phyloP scores from a whole-genome alignment of 129 eudicot genomes.

The Chrysanthemum lavandulifolium region DNA sequence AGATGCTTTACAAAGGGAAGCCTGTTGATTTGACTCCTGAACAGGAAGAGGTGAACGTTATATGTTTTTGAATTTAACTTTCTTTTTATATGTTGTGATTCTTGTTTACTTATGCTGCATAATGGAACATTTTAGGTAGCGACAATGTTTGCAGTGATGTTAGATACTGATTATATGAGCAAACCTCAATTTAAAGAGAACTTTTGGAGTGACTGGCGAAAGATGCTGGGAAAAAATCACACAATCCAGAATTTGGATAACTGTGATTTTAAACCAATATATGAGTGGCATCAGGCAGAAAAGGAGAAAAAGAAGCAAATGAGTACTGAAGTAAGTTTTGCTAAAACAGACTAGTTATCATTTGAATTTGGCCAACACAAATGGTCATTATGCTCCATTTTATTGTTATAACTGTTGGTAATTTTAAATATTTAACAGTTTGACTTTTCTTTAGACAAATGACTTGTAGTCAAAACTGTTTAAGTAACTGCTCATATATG shows the following conservation, averaged over 20 bases:
- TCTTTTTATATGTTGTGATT: neutral
- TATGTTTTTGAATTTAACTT: constrained; percentile 13
- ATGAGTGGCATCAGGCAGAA: constrained; percentile 89
- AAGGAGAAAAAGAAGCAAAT: constrained; percentile 97
- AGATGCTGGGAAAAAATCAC: constrained; percentile 80
- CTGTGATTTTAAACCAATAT: constrained; percentile 83
- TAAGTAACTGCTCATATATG: neutral
- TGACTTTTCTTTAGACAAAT: neutral
- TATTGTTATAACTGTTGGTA: neutral
- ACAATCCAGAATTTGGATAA: constrained; percentile 69
- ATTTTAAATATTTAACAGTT: neutral
- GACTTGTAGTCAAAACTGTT: neutral
- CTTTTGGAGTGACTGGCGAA: constrained; percentile 83
- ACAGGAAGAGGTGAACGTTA: constrained; percentile 85
- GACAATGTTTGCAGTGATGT: constrained; percentile 92
- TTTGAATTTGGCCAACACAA: no score
- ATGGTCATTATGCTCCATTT: no score
- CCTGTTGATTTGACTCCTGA: constrained; percentile 87
- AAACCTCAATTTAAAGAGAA: constrained; percentile 80
- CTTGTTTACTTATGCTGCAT: constrained; percentile 20
- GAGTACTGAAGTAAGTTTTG: constrained; percentile 66
- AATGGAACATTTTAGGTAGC: constrained; percentile 63
- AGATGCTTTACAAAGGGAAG: constrained; percentile 78
- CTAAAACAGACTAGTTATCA: no score
- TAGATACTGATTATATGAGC: constrained; percentile 78